Evolutionary conservation across 2,329 filamentous ascomycete species (phyloP).

Genomic region (Penicillium sclerotigenum): DNA sequence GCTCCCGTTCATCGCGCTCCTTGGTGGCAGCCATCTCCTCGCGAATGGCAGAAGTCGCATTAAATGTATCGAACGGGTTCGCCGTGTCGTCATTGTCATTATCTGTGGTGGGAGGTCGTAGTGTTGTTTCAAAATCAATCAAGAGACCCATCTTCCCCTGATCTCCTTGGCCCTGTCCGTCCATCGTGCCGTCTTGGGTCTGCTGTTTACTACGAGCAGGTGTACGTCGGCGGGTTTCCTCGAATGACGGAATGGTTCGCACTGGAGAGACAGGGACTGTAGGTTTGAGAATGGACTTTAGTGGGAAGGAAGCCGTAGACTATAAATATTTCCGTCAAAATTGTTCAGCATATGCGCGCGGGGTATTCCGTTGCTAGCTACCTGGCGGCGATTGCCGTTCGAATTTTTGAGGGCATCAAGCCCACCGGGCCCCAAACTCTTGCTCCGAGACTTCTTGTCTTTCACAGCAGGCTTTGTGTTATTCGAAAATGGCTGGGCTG

Average conservation of each 20-base stretch:
- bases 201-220: slow-evolving; percentile 33
- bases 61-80: slow-evolving; percentile 49
- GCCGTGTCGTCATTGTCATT: slow-evolving; percentile 43
- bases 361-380: slow-evolving; percentile 44
- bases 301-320: slow-evolving; percentile 40
- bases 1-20: slow-evolving; percentile 66
- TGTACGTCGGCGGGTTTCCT: slow-evolving; percentile 48
- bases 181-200: slow-evolving; percentile 13
- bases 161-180: slow-evolving; percentile 10
- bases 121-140: slow-evolving; percentile 45
- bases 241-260: slow-evolving; percentile 61
- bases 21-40: slow-evolving; percentile 62
- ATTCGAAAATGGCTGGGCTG: slow-evolving; percentile 32
- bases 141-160: slow-evolving; percentile 34
- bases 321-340: slow-evolving; percentile 26
- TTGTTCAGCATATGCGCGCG: slow-evolving; percentile 1
- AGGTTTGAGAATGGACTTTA: slow-evolving; percentile 77
- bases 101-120: slow-evolving; percentile 30
- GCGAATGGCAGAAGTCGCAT: slow-evolving; percentile 39
- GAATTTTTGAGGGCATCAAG: slow-evolving; percentile 75
- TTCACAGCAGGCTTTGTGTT: slow-evolving; percentile 39
- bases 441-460: slow-evolving; percentile 75
- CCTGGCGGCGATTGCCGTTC: slow-evolving; percentile 75
- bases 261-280: slow-evolving; percentile 65
- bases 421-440: slow-evolving; percentile 91